Percentiles rank a stretch among this genome's conserved stretches.
These are phyloP conservation scores for Aspergillus vadensis DNA, from an alignment of 2,329 filamentous ascomycete species.

Conservation along the genomic window DNA sequence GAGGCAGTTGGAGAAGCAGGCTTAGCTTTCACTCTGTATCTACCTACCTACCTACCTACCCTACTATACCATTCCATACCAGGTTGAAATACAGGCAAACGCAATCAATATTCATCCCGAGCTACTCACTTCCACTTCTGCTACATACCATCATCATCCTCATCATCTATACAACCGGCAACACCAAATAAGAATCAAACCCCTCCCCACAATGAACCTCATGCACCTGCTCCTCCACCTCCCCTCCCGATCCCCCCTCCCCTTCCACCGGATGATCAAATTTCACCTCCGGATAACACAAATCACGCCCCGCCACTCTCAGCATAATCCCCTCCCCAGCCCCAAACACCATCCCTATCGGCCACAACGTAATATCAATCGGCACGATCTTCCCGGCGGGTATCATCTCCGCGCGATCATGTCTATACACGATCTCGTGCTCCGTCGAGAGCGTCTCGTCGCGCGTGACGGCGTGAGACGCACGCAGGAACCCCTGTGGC, in stretches of 20 bases:
- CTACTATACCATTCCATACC: background rate
- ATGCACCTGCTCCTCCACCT: conserved; percentile 9
- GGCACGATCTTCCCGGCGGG: conserved; percentile 15
- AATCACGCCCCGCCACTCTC: conserved; percentile 25
- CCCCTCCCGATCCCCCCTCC: background rate
- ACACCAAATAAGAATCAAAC: background rate
- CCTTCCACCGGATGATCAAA: background rate
- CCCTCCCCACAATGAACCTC: conserved; percentile 17
- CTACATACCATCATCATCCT: background rate
- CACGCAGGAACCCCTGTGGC: conserved; percentile 26
- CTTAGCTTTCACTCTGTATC: background rate
- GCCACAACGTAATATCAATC: conserved; percentile 25
- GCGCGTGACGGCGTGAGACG: conserved; percentile 13
- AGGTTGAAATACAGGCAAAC: no score
- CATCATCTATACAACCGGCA: background rate
- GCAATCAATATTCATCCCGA: no score
- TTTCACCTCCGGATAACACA: conserved; percentile 23
- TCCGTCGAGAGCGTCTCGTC: background rate
- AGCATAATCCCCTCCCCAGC: conserved; percentile 25
- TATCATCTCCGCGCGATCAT: conserved; percentile 13
- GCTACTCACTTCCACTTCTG: no score
- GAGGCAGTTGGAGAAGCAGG: conserved; percentile 31
- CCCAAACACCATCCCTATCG: conserved; percentile 27
- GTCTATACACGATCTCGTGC: background rate
- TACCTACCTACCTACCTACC: background rate